Percentiles rank a stretch among this genome's conserved stretches.
These are phyloP conservation scores for Ramalina intermedia DNA, from an alignment of 495 filamentous ascomycete species.

Conservation along the genomic window DNA sequence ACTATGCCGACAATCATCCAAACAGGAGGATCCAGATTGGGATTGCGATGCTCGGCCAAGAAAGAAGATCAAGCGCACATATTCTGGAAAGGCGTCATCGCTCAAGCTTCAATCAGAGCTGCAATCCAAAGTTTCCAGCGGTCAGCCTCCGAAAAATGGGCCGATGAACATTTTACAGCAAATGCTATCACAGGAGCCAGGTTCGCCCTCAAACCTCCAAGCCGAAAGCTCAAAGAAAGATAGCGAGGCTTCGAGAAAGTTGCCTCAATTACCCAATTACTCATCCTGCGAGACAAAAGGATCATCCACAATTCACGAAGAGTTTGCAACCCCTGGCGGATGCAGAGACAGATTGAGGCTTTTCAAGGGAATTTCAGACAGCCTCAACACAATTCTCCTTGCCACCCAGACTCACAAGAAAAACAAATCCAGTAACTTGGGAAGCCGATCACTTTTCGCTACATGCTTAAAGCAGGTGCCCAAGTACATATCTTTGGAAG, in stretches of 20 bases:
- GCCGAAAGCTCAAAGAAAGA: neutral
- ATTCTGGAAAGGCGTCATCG: constrained; percentile 14
- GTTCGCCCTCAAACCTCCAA: neutral
- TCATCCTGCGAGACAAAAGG: neutral
- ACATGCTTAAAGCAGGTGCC: constrained; percentile 51
- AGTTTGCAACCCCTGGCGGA: neutral
- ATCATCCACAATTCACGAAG: neutral
- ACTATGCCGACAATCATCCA: neutral
- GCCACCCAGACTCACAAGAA: neutral
- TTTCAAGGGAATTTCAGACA: neutral
- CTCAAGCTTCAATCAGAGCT: neutral
- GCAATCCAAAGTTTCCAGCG: neutral
- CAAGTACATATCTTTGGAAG: constrained; percentile 45
- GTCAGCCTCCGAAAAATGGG: neutral
- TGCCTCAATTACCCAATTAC: neutral
- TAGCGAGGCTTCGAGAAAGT: neutral
- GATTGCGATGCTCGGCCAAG: constrained; percentile 5
- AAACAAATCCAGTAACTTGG: neutral
- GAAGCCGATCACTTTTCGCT: constrained; percentile 46
- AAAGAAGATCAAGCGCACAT: constrained; percentile 21
- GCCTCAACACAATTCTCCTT: neutral
- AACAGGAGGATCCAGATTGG: constrained; percentile 17
- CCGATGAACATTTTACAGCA: neutral
- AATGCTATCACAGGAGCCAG: neutral
- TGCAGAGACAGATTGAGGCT: constrained; percentile 1